A percentile compares a stretch with the other conserved stretches of the same genome.
Conservation (phyloP, 495 filamentous ascomycete species). For the Penicillium mononematosum region DNA sequence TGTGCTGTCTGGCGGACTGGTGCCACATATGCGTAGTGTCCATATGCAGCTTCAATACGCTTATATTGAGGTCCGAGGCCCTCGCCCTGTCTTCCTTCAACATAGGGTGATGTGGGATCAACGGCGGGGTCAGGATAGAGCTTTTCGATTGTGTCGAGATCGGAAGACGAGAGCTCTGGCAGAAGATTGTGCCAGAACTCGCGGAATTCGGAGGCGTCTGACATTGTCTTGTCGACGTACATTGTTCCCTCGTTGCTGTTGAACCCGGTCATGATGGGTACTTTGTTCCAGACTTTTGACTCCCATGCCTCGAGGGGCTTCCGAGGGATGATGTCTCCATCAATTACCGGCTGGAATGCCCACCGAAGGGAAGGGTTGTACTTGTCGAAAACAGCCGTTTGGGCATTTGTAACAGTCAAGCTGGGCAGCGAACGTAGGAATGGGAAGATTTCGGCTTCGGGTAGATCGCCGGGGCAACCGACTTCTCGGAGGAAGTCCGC, state of each 20-base stretch:
- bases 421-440: slow-evolving; percentile 51
- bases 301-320: slow-evolving; percentile 57
- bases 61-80: slow-evolving; percentile 55
- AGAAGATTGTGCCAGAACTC: slow-evolving; percentile 56
- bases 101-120: slow-evolving; percentile 33
- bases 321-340: slow-evolving; percentile 54
- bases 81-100: slow-evolving; percentile 34
- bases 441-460: slow-evolving; percentile 48
- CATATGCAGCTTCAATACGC: slow-evolving; percentile 61
- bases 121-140: slow-evolving; percentile 58
- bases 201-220: slow-evolving; percentile 48
- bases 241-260: slow-evolving; percentile 64
- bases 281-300: slow-evolving; percentile 49
- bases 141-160: slow-evolving; percentile 49
- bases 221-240: slow-evolving; percentile 52
- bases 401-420: slow-evolving; percentile 46
- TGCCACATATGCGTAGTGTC: slow-evolving; percentile 65
- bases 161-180: slow-evolving; percentile 45
- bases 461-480: slow-evolving; percentile 33
- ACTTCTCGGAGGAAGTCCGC: slow-evolving; percentile 53
- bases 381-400: slow-evolving; percentile 49
- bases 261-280: slow-evolving; percentile 64
- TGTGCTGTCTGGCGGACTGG: slow-evolving; percentile 62
- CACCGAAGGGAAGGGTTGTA: slow-evolving; percentile 58
- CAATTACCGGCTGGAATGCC: slow-evolving; percentile 69